phyloP scores from a whole-genome alignment of 2,329 filamentous ascomycete species.

The Fusarium oligoseptatum region DNA sequence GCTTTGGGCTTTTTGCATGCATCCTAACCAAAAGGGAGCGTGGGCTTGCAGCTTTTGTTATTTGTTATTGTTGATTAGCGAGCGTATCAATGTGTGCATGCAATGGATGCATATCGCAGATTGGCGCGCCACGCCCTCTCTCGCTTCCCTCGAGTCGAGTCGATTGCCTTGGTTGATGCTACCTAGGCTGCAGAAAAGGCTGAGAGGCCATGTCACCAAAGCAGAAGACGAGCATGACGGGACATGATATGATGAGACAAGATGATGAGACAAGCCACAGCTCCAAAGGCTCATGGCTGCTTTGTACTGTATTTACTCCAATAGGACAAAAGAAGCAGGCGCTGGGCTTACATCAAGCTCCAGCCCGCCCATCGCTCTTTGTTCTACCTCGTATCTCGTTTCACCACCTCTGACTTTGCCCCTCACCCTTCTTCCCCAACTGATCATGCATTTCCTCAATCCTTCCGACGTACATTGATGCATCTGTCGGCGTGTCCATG shows the following conservation, averaged over 20 bases:
- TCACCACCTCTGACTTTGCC: background rate
- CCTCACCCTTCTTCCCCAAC: slow-evolving; percentile 12
- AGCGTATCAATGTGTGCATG: slow-evolving; percentile 11
- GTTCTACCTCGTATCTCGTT: slow-evolving; percentile 25
- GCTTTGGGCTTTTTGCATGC: background rate
- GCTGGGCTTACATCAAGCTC: slow-evolving; percentile 34
- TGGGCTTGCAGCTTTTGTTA: background rate
- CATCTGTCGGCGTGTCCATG: slow-evolving; percentile 10
- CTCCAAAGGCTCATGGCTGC: background rate
- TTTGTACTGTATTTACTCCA: slow-evolving; percentile 10
- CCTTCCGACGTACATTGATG: slow-evolving; percentile 33
- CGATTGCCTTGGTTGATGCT: slow-evolving; percentile 19
- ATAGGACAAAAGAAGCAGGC: background rate
- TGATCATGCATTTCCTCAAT: slow-evolving; percentile 13
- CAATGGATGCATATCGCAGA: slow-evolving; percentile 20
- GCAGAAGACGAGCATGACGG: background rate
- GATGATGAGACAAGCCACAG: slow-evolving; percentile 17
- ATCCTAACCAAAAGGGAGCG: background rate
- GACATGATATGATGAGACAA: slow-evolving; percentile 20
- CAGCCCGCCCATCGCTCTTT: slow-evolving; percentile 16
- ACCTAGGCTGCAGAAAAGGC: slow-evolving; percentile 5
- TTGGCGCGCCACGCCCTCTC: background rate
- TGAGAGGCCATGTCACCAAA: slow-evolving; percentile 19
- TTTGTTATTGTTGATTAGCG: slow-evolving; percentile 14
- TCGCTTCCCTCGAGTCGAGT: background rate